A percentile compares a stretch with the other conserved stretches of the same genome.
Evolutionary conservation across 768 basidiomycete genomes (phyloP).

Genomic region (Phanerochaete sordida): DNA sequence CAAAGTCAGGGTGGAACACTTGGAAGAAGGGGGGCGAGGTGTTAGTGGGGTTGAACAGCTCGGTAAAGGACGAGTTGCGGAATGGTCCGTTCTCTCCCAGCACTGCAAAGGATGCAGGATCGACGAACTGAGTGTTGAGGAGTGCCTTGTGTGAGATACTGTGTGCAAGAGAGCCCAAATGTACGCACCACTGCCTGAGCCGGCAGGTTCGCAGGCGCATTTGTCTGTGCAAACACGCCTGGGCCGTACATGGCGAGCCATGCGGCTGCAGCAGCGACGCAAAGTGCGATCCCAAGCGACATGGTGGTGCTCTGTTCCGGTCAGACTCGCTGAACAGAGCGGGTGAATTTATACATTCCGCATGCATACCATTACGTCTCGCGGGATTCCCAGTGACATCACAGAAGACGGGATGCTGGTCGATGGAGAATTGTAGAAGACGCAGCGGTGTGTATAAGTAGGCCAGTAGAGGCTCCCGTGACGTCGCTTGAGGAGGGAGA

Average conservation of each 20-base stretch:
- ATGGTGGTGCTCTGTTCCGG: not conserved
- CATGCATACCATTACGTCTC: not conserved
- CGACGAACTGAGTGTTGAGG: conserved; percentile 37
- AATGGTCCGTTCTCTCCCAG: conserved; percentile 39
- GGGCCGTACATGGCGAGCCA: not conserved
- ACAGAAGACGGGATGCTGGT: not conserved
- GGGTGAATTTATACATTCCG: not conserved
- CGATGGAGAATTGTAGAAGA: not conserved
- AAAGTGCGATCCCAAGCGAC: not conserved
- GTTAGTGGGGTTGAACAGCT: conserved; percentile 60
- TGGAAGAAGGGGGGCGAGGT: conserved; percentile 59
- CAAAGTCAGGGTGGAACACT: conserved; percentile 50
- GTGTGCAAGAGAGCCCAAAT: not conserved
- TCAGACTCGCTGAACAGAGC: not conserved
- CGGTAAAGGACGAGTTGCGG: conserved; percentile 27
- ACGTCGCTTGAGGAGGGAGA: not conserved
- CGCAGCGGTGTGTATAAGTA: not conserved
- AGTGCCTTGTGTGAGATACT: too few species aligned
- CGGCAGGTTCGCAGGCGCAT: conserved; percentile 5
- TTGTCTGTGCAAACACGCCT: not conserved
- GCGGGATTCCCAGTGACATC: not conserved
- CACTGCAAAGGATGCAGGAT: conserved; percentile 50
- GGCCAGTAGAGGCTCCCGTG: not conserved
- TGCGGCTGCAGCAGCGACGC: not conserved
- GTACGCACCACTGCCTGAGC: conserved; percentile 13